Percentiles rank a stretch among this genome's conserved stretches.
Conservation (phyloP, 768 basidiomycete species). For the Lactifluus rugatus region DNA sequence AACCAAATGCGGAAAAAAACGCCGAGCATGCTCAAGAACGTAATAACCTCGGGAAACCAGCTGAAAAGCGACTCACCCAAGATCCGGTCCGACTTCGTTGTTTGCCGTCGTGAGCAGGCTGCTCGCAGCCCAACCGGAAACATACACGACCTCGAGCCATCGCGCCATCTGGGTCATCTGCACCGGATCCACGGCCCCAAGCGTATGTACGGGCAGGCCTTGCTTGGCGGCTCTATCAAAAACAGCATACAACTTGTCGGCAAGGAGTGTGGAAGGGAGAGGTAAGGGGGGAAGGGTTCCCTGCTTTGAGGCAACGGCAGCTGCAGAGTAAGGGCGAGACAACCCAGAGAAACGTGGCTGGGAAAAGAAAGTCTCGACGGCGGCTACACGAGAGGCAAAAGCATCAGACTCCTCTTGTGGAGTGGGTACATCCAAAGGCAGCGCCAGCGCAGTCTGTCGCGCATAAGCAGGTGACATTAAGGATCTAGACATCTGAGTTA, state of each 20-base stretch:
- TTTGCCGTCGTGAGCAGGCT: conserved; percentile 81
- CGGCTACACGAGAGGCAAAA: conserved; percentile 52
- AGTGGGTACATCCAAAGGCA: conserved; percentile 52
- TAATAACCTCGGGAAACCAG: background rate
- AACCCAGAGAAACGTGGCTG: conserved; percentile 63
- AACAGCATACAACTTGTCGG: conserved; percentile 73
- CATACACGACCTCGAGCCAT: conserved; percentile 78
- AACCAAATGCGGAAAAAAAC: background rate
- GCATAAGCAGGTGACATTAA: conserved; percentile 9
- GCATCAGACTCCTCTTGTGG: conserved; percentile 44
- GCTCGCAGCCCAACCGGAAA: conserved; percentile 89
- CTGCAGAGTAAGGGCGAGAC: conserved; percentile 72
- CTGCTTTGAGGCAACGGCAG: conserved; percentile 79
- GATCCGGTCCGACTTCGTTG: conserved; percentile 88
- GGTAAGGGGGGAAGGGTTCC: conserved; percentile 75
- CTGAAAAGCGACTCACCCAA: conserved; percentile 44
- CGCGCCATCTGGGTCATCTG: conserved; percentile 93
- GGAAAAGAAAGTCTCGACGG: conserved; percentile 63
- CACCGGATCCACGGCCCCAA: conserved; percentile 89
- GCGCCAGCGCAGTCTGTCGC: conserved; percentile 29
- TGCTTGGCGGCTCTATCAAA: conserved; percentile 54
- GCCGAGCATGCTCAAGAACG: background rate
- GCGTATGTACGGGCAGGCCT: conserved; percentile 71
- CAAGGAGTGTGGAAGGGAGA: conserved; percentile 64
- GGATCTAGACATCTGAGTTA: conserved; percentile 7